phyloP scores from a whole-genome alignment of 2,329 filamentous ascomycete species.

The Talaromyces rugulosus region DNA sequence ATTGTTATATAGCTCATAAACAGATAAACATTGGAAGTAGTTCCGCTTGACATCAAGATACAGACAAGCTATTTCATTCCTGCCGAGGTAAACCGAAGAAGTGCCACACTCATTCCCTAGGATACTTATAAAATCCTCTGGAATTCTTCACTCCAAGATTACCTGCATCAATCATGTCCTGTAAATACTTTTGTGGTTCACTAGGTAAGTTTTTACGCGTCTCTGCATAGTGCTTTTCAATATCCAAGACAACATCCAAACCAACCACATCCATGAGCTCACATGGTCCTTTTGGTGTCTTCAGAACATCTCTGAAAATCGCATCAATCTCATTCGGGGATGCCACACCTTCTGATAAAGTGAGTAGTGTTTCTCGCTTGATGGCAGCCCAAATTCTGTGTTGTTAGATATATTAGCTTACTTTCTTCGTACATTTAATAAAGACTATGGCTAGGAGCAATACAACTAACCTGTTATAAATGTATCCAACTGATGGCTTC shows the following conservation, averaged over 20 bases:
- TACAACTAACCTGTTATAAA: conserved; percentile 32
- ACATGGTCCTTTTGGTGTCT: conserved; percentile 33
- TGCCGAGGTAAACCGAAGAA: not conserved
- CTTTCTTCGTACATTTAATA: not conserved
- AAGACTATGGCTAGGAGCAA: not conserved
- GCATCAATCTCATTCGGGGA: conserved; percentile 34
- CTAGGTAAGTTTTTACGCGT: conserved; percentile 24
- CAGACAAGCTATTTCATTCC: too few relatives aligned
- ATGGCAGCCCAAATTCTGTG: conserved; percentile 41
- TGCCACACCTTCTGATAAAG: conserved; percentile 32
- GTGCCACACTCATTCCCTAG: not conserved
- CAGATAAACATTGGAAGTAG: too few relatives aligned
- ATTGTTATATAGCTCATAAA: too few relatives aligned
- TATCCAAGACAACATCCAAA: conserved; percentile 36
- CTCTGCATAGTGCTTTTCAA: conserved; percentile 38
- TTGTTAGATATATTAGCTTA: not conserved
- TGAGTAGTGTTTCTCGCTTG: conserved; percentile 37
- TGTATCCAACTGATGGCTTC: conserved; percentile 35
- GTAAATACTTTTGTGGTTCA: conserved; percentile 29
- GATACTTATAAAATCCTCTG: conserved; percentile 32
- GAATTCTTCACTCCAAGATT: conserved; percentile 30
- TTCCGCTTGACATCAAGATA: too few relatives aligned
- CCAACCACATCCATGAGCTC: conserved; percentile 40
- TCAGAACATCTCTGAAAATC: conserved; percentile 34
- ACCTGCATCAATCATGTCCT: conserved; percentile 27